Conservation (phyloP, 208 protist species). For the Leishmania lainsoni region DNA sequence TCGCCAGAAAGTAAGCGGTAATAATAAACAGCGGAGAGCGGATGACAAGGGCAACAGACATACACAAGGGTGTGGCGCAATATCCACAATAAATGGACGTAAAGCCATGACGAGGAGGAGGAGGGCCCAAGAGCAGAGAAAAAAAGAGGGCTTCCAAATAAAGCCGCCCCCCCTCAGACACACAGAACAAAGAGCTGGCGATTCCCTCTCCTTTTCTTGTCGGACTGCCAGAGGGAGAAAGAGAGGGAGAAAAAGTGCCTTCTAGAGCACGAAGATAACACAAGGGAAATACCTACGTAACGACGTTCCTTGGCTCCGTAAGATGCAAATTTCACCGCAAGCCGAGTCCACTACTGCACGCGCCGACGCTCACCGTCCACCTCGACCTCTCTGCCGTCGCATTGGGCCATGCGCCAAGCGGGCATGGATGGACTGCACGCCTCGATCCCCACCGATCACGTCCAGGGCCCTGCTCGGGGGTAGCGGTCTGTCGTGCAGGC, state of each 20-base stretch:
- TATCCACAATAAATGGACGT: too few species aligned
- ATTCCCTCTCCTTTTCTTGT: not conserved
- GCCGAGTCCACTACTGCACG: too few species aligned
- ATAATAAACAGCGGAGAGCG: not conserved
- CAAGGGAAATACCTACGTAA: not conserved
- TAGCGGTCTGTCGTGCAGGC: too few species aligned
- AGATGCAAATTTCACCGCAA: too few species aligned
- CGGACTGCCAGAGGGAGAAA: not conserved
- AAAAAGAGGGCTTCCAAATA: not conserved
- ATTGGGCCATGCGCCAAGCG: too few species aligned
- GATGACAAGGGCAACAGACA: not conserved
- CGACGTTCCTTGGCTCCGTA: too few species aligned
- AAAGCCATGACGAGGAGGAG: not conserved
- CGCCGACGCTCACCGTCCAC: too few species aligned
- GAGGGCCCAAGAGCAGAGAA: not conserved
- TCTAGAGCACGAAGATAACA: not conserved
- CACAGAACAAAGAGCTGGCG: not conserved
- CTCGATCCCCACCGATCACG: too few species aligned
- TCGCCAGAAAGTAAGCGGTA: not conserved
- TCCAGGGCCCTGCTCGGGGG: too few species aligned
- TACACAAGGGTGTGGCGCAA: not conserved
- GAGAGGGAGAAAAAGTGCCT: not conserved
- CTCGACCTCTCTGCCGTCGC: not conserved
- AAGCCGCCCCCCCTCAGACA: not conserved
- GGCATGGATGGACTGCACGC: too few species aligned